These are phyloP conservation scores for Coemansia sp. DNA, from an alignment of 192 early-diverging fungal genomes.

Conservation along the genomic window DNA sequence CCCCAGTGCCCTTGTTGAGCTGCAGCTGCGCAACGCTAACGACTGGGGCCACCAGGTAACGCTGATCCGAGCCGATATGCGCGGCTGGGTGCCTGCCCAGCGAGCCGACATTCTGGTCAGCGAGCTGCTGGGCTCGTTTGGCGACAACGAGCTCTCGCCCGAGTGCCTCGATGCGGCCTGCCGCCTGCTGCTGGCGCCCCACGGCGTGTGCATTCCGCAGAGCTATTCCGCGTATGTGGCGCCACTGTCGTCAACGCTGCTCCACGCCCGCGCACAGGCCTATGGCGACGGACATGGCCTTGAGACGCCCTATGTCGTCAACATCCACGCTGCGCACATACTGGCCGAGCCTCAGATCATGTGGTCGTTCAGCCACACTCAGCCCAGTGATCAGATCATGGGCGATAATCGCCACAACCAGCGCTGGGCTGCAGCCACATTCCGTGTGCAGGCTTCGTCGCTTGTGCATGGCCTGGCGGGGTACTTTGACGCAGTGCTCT, in stretches of 20 bases:
- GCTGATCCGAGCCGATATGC: slow-evolving; percentile 91
- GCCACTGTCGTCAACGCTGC: slow-evolving; percentile 84
- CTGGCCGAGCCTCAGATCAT: slow-evolving; percentile 71
- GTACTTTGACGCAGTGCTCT: slow-evolving; percentile 94
- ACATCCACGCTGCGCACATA: slow-evolving; percentile 76
- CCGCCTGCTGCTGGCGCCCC: slow-evolving; percentile 60
- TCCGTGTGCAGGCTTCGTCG: slow-evolving; percentile 60
- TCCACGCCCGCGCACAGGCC: slow-evolving; percentile 73
- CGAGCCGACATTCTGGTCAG: slow-evolving; percentile 91
- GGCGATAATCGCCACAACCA: slow-evolving; percentile 63
- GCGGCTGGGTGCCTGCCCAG: slow-evolving; percentile 73
- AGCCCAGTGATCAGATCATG: background rate
- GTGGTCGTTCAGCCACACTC: slow-evolving; percentile 87
- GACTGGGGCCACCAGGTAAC: slow-evolving; percentile 83
- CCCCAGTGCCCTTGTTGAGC: slow-evolving; percentile 86
- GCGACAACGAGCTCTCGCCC: slow-evolving; percentile 99
- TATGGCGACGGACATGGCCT: slow-evolving; percentile 67
- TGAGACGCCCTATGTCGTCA: slow-evolving; percentile 98
- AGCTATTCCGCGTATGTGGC: slow-evolving; percentile 83
- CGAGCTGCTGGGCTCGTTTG: slow-evolving; percentile 97
- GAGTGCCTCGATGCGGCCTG: slow-evolving; percentile 96
- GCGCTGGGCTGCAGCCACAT: slow-evolving; percentile 61
- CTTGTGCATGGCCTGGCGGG: slow-evolving; percentile 94
- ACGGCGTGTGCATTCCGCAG: slow-evolving; percentile 91
- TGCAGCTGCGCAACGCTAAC: slow-evolving; percentile 72